phyloP scores from a whole-genome alignment of 2,329 filamentous ascomycete genomes.

The Colletotrichum tamarilloi region DNA sequence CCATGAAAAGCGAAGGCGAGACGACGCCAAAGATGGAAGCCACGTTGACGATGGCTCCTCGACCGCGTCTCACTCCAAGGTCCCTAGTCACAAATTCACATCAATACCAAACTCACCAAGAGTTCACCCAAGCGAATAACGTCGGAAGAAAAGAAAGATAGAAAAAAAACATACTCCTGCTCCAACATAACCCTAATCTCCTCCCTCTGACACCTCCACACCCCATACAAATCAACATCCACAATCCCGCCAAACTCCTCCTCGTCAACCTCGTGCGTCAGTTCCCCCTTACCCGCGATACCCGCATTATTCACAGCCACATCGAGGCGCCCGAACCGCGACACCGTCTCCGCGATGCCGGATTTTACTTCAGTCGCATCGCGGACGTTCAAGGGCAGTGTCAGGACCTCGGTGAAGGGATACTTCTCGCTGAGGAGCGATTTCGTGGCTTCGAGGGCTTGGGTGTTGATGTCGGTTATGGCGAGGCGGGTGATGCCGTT shows the following conservation, averaged over 20 bases:
- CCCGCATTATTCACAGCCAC: conserved; percentile 68
- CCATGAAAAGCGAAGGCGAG: conserved; percentile 46
- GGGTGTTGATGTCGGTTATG: conserved; percentile 56
- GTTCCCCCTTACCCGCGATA: conserved; percentile 52
- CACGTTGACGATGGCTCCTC: conserved; percentile 66
- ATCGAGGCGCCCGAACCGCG: conserved; percentile 64
- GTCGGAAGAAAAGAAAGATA: too few species aligned
- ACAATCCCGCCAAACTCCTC: conserved; percentile 62
- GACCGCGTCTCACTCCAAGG: conserved; percentile 50
- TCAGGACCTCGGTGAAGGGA: conserved; percentile 53
- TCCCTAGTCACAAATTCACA: conserved; percentile 39
- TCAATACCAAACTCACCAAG: too few species aligned
- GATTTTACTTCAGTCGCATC: conserved; percentile 54
- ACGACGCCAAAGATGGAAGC: conserved; percentile 63
- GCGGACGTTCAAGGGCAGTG: conserved; percentile 58
- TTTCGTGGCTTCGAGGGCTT: conserved; percentile 45
- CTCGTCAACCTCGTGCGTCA: conserved; percentile 58
- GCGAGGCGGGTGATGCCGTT: conserved; percentile 60
- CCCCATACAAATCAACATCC: conserved; percentile 64
- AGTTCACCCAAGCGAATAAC: too few species aligned
- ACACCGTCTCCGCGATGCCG: conserved; percentile 52
- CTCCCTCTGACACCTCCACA: conserved; percentile 67
- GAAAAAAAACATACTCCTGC: conserved; percentile 52
- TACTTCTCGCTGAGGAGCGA: conserved; percentile 48
- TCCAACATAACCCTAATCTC: conserved; percentile 62